Percentiles rank a stretch among this genome's conserved stretches.
Conservation (phyloP, 192 early-diverging fungal species). For the Entomortierella beljakovae region DNA sequence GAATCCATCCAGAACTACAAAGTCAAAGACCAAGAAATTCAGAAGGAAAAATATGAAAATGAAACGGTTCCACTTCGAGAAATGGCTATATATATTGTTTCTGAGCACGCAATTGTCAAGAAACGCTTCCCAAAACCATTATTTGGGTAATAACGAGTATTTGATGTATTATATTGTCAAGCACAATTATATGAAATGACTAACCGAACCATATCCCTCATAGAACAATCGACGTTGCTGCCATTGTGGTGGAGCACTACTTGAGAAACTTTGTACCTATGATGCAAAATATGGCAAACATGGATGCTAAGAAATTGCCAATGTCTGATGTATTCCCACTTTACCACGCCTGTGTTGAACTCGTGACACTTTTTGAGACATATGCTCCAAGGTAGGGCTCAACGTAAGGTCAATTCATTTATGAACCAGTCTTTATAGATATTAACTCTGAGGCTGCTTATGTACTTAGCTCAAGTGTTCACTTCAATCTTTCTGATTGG, state of each 20-base stretch:
- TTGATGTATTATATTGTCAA: not conserved
- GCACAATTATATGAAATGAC: not conserved
- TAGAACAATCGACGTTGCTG: conserved; percentile 49
- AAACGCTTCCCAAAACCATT: conserved; percentile 45
- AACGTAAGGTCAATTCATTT: not conserved
- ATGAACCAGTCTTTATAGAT: too few species aligned
- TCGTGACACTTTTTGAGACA: conserved; percentile 61
- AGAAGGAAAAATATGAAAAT: conserved; percentile 45
- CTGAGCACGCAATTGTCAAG: conserved; percentile 42
- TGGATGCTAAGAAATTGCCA: conserved; percentile 57
- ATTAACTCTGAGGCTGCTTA: not conserved
- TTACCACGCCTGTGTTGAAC: conserved; percentile 61
- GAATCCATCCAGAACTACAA: conserved; percentile 36
- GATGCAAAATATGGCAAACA: conserved; percentile 68
- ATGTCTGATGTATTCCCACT: conserved; percentile 64
- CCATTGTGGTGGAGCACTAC: conserved; percentile 63
- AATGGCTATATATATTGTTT: conserved; percentile 47
- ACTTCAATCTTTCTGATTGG: conserved; percentile 78
- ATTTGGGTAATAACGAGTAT: conserved; percentile 31
- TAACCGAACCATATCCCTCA: not conserved
- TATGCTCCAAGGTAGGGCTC: conserved; percentile 58
- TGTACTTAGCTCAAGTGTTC: conserved; percentile 35
- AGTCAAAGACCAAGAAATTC: conserved; percentile 40
- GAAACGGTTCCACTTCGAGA: conserved; percentile 46
- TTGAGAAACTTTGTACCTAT: conserved; percentile 63